Conservation (phyloP, 768 basidiomycete genomes). For the Boletus fagicola region DNA sequence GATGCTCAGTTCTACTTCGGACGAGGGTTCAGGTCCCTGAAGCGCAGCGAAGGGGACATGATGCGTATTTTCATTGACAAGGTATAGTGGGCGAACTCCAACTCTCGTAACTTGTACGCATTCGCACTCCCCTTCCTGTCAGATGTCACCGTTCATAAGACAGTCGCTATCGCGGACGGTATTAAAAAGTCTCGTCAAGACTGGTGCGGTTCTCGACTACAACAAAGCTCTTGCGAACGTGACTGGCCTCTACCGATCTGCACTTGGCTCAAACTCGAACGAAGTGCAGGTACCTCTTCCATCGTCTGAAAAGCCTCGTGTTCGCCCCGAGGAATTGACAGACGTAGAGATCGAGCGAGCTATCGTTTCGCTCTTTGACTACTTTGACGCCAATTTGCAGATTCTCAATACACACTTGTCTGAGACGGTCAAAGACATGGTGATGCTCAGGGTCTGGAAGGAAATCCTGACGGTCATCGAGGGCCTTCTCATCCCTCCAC, state of each 20-base stretch:
- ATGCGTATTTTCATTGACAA: conserved; percentile 95
- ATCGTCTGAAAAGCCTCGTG: conserved; percentile 68
- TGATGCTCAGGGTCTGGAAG: conserved; percentile 95
- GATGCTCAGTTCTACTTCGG: conserved; percentile 98
- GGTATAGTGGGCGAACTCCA: conserved; percentile 41
- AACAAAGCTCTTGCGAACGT: conserved; percentile 86
- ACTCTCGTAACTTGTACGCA: neutral
- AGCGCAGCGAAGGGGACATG: conserved; percentile 94
- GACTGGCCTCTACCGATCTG: conserved; percentile 78
- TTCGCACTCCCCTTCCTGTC: neutral
- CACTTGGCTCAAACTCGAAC: conserved; percentile 58
- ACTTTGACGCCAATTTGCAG: conserved; percentile 91
- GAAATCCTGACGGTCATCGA: conserved; percentile 87
- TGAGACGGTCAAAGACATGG: conserved; percentile 82
- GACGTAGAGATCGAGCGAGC: conserved; percentile 95
- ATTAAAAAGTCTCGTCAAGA: conserved; percentile 76
- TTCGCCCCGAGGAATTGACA: conserved; percentile 76
- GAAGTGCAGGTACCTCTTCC: conserved; percentile 82
- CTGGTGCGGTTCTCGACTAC: conserved; percentile 65
- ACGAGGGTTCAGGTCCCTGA: conserved; percentile 88
- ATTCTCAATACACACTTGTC: conserved; percentile 87
- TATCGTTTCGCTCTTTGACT: conserved; percentile 89
- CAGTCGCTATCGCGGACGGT: conserved; percentile 78
- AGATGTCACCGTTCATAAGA: conserved; percentile 95
- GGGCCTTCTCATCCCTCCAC: conserved; percentile 83